Percentiles rank a stretch among this genome's conserved stretches.
phyloP scores from a whole-genome alignment of 176 grass and related monocot species.

The Otatea glauca region DNA sequence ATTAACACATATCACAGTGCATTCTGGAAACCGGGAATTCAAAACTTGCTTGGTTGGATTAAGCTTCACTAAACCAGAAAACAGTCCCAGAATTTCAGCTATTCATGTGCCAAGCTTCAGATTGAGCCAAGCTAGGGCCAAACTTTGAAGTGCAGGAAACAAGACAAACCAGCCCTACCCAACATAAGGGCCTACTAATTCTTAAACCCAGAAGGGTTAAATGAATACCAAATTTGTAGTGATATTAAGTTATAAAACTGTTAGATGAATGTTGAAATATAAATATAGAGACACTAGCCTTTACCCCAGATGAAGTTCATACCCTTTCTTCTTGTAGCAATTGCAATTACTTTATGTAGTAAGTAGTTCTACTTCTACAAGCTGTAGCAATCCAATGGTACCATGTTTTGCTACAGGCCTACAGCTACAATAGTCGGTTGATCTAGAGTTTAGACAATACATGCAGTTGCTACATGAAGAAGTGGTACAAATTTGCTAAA shows the following conservation, averaged over 20 bases:
- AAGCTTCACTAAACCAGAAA: neutral
- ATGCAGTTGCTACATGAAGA: constrained; percentile 34
- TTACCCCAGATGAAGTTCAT: constrained; percentile 20
- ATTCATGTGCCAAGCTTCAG: constrained; percentile 1
- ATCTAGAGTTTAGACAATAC: neutral
- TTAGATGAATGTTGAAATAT: constrained; percentile 17
- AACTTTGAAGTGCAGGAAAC: neutral
- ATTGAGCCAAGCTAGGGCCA: neutral
- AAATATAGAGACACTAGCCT: neutral
- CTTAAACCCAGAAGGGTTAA: constrained; percentile 17
- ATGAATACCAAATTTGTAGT: constrained; percentile 15
- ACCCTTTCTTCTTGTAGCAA: neutral
- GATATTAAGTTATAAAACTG: neutral
- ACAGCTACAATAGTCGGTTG: constrained; percentile 2
- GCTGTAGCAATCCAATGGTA: neutral
- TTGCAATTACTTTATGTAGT: neutral
- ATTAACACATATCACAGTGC: constrained; percentile 15
- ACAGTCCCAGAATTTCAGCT: neutral
- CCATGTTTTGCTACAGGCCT: neutral
- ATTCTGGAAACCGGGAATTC: constrained; percentile 30
- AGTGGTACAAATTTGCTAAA: constrained; percentile 7
- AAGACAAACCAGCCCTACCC: neutral
- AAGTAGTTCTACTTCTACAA: constrained; percentile 17
- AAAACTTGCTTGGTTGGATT: constrained; percentile 1
- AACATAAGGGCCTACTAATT: neutral